Evolutionary conservation across 148 eudicot genomes (phyloP), one percentile per base, ranked within the genome.

Genomic region (Bassia scoparia): DNA sequence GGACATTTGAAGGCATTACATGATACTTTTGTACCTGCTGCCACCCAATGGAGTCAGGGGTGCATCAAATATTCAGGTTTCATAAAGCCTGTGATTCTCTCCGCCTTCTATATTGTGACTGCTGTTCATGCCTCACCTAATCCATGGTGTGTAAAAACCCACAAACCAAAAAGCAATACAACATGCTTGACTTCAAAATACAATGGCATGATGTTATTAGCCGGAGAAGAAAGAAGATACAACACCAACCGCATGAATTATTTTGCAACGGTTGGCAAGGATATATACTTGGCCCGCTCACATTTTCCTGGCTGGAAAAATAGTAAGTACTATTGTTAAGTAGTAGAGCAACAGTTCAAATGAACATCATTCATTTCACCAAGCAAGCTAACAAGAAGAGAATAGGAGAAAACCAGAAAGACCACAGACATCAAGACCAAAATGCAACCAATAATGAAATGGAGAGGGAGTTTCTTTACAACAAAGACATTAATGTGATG

Each of bases 121-220:
- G 97, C 98, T 95, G 98, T 66, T 91, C 98, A 77, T 91, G 98
- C 87, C 98, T 91, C 79, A 95, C 98, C 98, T 95, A 76, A 85
- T 71, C 33, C 44, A 81, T 53, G 64, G 49, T 79, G 79, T 48
- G 54, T 41, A 71, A 66, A 79, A 71, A 56, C 70, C 67, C 76
- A 68, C n/a, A n/a, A n/a, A 72, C 70, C 76, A 76, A 64, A 70
- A 73, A 80, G 72, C 67, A 68, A 72, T 67, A 78, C 63, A 72
- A 37, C 60, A 55, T 69, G 52, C 78, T 70, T 53, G 77, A 76
- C 71, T 74, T 41, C 70, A 69, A 69, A 74, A 54, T 56, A 77
- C 43, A 43, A 66, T 24, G 69, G 34, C 52, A 44, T n/a, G 49
- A 71, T 18, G 68, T 46, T 56, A 78, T 68, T 48, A 43, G 70